Base-by-base conservation (phyloP, 306 rosid species). In the Quercus dentata region DNA sequence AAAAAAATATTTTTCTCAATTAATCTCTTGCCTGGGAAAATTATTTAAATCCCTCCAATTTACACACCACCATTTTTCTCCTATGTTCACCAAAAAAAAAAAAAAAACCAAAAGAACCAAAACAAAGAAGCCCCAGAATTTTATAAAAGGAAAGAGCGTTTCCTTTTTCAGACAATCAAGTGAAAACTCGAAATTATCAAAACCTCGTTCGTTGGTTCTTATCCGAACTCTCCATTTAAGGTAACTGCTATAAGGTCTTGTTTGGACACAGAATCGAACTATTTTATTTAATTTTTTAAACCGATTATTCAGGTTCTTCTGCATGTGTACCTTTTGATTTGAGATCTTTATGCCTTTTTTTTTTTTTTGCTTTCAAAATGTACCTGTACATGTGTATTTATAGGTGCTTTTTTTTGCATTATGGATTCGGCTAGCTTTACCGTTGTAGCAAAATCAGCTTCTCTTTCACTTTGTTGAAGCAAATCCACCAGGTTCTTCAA, bases 401-500 rank as follows among this genome's bases (percentile, higher is more conserved):
- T 49, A 49, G 54, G 54, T 49, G 54, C 54, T 41, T 41, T 6
- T 11, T 49, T 49, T 49, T 12, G 54, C 54, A 13, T 75, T 58
- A 41, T 83, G 67, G 63, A 77, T 20, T 46, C 62, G 51, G 62
- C 74, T 27, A 62, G 69, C 79, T 73, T 78, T 82, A 73, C 83
- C 30, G 81, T 78, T 69, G 35, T 69, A 71, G 54, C 68, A 55
- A 69, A n/a, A 73, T 62, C 25, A 23, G 46, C 69, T 21, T 44
- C 80, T 68, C 68, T 56, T 74, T 74, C 51, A 74, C 67, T 68
- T 49, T 35, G 69, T 73, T 85, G 74, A 81, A 78, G 56, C 76
- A 73, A 49, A 78, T 86, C 35, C 74, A 70, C 59, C 59, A 87
- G 90, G 92, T 91, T 23, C 77, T 64, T 79, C 75, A 56, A 64